A percentile compares a stretch with the other conserved stretches of the same genome.
phyloP scores from a whole-genome alignment of 2,329 filamentous ascomycete genomes.

The Annulohypoxylon truncatum region DNA sequence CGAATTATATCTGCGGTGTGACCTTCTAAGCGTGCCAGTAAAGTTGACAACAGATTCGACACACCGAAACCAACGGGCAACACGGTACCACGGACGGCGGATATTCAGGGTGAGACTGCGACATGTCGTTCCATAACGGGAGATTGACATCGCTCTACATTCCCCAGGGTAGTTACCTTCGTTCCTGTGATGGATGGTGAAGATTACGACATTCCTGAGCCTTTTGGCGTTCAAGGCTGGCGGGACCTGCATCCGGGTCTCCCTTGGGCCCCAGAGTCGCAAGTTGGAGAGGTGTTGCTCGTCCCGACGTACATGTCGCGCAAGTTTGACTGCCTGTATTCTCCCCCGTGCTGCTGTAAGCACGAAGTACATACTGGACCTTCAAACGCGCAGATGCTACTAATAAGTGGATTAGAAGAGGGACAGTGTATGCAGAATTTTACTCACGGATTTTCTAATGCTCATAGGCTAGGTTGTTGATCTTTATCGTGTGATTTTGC shows the following conservation, averaged over 20 bases:
- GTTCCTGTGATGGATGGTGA: constrained; percentile 34
- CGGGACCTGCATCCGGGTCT: constrained; percentile 28
- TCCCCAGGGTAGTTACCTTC: constrained; percentile 38
- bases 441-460: not conserved
- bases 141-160: constrained; percentile 40
- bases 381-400: not conserved
- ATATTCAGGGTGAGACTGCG: constrained; percentile 37
- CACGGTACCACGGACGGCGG: constrained; percentile 29
- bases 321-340: constrained; percentile 3
- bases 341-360: not conserved
- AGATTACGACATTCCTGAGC: constrained; percentile 41
- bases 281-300: constrained; percentile 7
- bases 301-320: constrained; percentile 16
- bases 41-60: constrained; percentile 36
- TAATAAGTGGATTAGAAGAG: not conserved
- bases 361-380: not conserved
- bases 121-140: constrained; percentile 37
- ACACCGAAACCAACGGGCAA: constrained; percentile 35
- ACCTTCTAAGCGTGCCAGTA: constrained; percentile 37
- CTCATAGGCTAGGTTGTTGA: not conserved
- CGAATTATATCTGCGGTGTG: constrained; percentile 42
- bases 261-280: constrained; percentile 21
- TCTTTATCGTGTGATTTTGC: constrained; percentile 13
- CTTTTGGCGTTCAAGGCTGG: constrained; percentile 18
- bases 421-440: not conserved